Conservation (phyloP, 202 grass and related monocot species). For the Musa balbisiana region DNA sequence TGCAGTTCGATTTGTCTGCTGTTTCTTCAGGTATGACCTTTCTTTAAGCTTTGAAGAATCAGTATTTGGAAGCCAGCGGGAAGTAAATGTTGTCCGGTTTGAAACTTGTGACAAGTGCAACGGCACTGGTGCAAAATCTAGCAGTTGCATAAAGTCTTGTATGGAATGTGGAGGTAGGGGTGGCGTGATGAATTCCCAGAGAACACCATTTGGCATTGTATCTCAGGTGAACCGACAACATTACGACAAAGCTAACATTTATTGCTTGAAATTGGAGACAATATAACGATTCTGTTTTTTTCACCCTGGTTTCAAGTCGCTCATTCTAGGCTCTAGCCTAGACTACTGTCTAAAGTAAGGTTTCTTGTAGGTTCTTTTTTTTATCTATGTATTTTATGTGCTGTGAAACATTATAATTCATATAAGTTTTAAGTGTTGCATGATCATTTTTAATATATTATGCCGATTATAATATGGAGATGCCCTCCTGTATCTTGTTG, state of each 20-base stretch:
- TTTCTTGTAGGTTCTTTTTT: too few species aligned
- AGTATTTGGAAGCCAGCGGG: conserved; percentile 47
- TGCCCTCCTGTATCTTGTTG: too few species aligned
- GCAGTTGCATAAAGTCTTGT: conserved; percentile 45
- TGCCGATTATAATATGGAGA: too few species aligned
- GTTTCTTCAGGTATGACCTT: conserved; percentile 58
- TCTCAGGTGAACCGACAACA: conserved; percentile 53
- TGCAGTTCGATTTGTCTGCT: neutral
- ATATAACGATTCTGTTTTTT: neutral
- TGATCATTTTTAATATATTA: too few species aligned
- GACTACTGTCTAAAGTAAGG: too few species aligned
- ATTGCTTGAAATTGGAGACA: neutral
- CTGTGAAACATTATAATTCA: too few species aligned
- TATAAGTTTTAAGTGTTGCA: too few species aligned
- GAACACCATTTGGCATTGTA: conserved; percentile 69
- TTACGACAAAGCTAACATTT: neutral
- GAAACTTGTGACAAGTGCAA: conserved; percentile 58
- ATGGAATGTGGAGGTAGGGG: conserved; percentile 65
- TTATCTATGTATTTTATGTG: too few species aligned
- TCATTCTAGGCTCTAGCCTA: too few species aligned
- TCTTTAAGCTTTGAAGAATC: conserved; percentile 90
- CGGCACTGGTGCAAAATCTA: conserved; percentile 74
- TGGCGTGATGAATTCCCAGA: conserved; percentile 53
- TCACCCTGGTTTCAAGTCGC: too few species aligned
- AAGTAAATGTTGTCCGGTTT: conserved; percentile 39